These are phyloP conservation scores for Amaranthus tricolor DNA, from an alignment of 179 eudicot genomes.

Conservation along the genomic window DNA sequence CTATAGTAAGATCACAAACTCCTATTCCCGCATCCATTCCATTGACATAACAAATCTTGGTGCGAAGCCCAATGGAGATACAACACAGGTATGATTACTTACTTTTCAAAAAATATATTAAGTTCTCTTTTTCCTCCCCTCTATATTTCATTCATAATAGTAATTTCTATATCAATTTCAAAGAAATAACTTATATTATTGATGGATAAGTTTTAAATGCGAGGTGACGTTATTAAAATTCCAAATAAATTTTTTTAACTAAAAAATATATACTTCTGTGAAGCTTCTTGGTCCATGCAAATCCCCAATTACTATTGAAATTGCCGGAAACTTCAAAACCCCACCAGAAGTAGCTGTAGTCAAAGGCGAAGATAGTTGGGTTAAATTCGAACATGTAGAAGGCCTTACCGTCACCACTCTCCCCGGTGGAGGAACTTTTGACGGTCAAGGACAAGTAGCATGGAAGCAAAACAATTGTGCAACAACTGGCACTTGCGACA, in stretches of 20 bases:
- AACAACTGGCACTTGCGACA: constrained; percentile 23
- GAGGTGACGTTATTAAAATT: background rate
- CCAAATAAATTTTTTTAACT: background rate
- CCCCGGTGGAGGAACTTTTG: constrained; percentile 23
- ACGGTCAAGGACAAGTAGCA: constrained; percentile 32
- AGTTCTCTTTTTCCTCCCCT: no score
- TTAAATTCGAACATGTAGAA: constrained; percentile 22
- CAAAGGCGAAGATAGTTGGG: constrained; percentile 37
- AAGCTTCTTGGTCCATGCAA: constrained; percentile 44
- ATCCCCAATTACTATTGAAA: constrained; percentile 23
- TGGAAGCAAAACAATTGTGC: constrained; percentile 32
- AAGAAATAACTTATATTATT: no score
- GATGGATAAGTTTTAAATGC: no score
- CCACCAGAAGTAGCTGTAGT: constrained; percentile 22
- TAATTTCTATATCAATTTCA: no score
- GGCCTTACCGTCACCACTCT: constrained; percentile 20
- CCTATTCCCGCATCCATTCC: no score
- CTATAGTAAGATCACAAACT: constrained; percentile 16
- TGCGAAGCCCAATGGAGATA: constrained; percentile 32
- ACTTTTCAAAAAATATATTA: no score
- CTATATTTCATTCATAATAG: no score
- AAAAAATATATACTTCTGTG: background rate
- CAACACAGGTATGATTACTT: constrained; percentile 21
- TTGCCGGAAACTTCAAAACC: constrained; percentile 36
- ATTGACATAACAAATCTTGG: constrained; percentile 33